Percentiles rank a stretch among this genome's conserved stretches.
Evolutionary conservation across 768 basidiomycete genomes (phyloP).

Genomic region (Mycena chlorophos): DNA sequence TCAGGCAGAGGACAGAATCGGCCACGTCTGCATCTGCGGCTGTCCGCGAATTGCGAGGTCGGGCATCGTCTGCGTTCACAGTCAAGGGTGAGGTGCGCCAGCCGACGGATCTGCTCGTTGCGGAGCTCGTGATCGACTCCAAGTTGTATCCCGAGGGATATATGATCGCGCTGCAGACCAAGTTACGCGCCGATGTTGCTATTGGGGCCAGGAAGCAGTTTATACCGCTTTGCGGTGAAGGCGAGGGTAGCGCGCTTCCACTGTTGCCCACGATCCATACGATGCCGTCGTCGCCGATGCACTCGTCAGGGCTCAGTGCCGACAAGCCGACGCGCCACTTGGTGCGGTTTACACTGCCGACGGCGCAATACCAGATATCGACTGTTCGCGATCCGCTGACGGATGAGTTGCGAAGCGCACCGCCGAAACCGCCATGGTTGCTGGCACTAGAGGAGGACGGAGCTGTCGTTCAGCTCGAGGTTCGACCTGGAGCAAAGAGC

Average conservation of each 20-base stretch:
- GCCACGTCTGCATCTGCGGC: conserved; percentile 28
- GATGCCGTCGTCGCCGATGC: conserved; percentile 79
- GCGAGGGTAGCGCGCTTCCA: conserved; percentile 41
- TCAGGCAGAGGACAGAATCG: conserved; percentile 35
- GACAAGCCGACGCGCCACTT: conserved; percentile 71
- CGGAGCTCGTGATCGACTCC: conserved; percentile 79
- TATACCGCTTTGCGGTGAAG: conserved; percentile 36
- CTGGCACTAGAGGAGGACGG: conserved; percentile 60
- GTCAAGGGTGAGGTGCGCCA: conserved; percentile 60
- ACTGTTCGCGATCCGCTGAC: conserved; percentile 82
- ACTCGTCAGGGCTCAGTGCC: conserved; percentile 61
- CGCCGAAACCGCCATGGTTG: conserved; percentile 73
- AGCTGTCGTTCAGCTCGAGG: conserved; percentile 51
- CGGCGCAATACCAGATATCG: conserved; percentile 74
- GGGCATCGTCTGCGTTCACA: conserved; percentile 60
- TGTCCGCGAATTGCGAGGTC: conserved; percentile 32
- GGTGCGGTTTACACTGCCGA: conserved; percentile 76
- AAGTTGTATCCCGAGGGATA: conserved; percentile 82
- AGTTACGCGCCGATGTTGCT: conserved; percentile 38
- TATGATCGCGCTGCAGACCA: conserved; percentile 48
- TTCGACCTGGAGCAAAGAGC: conserved; percentile 43
- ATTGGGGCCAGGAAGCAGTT: conserved; percentile 26
- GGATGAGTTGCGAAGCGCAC: conserved; percentile 59
- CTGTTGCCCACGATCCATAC: conserved; percentile 65
- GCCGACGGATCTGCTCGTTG: conserved; percentile 70